phyloP scores from a whole-genome alignment of 2,329 filamentous ascomycete genomes.

The Cladorrhinum sp. region DNA sequence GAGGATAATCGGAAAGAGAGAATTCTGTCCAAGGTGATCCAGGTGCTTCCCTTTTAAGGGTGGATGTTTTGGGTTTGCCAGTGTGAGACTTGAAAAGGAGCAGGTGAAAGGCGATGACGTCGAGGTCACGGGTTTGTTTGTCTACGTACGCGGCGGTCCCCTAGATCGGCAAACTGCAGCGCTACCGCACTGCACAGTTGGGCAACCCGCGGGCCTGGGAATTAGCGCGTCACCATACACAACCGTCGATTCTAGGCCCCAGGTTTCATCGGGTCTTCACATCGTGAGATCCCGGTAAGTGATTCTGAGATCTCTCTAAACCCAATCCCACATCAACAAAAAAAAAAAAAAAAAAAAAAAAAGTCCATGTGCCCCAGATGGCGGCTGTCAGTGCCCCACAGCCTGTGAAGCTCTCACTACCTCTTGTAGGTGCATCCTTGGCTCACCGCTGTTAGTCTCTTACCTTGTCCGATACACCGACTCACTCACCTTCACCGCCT shows the following conservation, averaged over 20 bases:
- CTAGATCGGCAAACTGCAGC: background rate
- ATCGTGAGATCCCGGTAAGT: background rate
- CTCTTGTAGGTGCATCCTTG: slow-evolving; percentile 51
- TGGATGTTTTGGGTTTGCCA: slow-evolving; percentile 6
- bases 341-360: no score
- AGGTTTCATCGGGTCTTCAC: background rate
- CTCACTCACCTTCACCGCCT: slow-evolving; percentile 5
- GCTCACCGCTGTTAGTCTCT: background rate
- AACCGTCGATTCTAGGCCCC: background rate
- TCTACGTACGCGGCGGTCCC: slow-evolving; percentile 10
- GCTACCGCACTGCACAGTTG: slow-evolving; percentile 1
- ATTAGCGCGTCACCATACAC: background rate
- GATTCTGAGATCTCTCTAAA: background rate
- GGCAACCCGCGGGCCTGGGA: background rate
- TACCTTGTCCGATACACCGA: background rate
- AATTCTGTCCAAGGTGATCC: background rate
- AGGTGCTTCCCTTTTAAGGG: slow-evolving; percentile 8
- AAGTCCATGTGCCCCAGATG: no score
- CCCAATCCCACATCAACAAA: background rate
- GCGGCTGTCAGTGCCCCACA: slow-evolving; percentile 51
- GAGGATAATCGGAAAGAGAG: background rate
- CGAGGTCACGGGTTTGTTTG: slow-evolving; percentile 22
- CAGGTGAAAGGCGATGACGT: slow-evolving; percentile 13
- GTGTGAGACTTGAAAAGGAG: background rate
- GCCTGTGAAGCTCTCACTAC: slow-evolving; percentile 78